Evolutionary conservation across 148 eudicot genomes (phyloP).

Genomic region (Rhododendron simsii): DNA sequence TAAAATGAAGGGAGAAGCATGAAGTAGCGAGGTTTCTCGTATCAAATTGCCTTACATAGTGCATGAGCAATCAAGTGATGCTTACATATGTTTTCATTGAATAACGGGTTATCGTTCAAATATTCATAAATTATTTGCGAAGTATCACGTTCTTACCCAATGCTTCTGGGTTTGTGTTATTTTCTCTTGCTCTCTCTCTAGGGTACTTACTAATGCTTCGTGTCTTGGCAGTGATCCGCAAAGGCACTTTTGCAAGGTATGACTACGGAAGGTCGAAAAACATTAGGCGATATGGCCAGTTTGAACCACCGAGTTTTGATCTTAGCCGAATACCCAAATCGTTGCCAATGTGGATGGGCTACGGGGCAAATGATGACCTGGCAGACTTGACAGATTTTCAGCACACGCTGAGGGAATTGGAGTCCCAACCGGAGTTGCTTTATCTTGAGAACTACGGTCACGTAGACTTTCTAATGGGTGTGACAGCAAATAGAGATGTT

Average conservation of each 20-base stretch:
- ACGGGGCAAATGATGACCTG: slow-evolving; percentile 81
- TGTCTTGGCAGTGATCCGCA: slow-evolving; percentile 76
- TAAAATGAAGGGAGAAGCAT: neutral
- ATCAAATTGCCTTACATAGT: neutral
- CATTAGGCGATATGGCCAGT: slow-evolving; percentile 49
- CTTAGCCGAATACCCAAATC: slow-evolving; percentile 61
- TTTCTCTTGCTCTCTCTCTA: neutral
- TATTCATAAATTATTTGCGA: no score
- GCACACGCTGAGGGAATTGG: slow-evolving; percentile 62
- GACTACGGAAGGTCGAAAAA: slow-evolving; percentile 83
- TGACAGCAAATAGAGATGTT: slow-evolving; percentile 61
- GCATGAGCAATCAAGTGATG: neutral
- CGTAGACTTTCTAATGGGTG: slow-evolving; percentile 73
- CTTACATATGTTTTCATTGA: neutral
- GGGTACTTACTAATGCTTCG: neutral
- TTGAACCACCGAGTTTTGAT: slow-evolving; percentile 73
- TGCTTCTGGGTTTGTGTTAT: neutral
- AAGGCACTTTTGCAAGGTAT: slow-evolving; percentile 81
- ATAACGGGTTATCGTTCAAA: neutral
- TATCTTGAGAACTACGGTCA: slow-evolving; percentile 90
- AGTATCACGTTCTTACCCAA: neutral
- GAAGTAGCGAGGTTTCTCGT: neutral
- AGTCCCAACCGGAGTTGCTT: slow-evolving; percentile 58
- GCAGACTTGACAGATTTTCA: slow-evolving; percentile 75
- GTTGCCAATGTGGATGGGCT: slow-evolving; percentile 90